phyloP scores from a whole-genome alignment of 1,139 yeast species.

The Dujonia santamariae region DNA sequence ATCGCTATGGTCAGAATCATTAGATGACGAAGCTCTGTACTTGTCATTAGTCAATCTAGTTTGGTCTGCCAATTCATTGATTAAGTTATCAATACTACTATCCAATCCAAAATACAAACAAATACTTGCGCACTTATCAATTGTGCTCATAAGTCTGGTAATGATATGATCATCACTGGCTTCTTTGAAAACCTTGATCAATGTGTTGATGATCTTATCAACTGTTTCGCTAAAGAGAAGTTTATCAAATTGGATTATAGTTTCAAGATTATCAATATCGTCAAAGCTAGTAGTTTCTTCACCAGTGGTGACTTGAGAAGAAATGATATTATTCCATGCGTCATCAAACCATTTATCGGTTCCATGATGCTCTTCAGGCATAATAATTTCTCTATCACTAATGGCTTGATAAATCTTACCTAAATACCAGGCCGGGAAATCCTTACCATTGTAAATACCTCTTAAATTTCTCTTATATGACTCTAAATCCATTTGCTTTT shows the following conservation, averaged over 20 bases:
- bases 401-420: slow-evolving; percentile 79
- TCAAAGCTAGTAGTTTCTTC: slow-evolving; percentile 14
- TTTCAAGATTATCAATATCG: slow-evolving; percentile 22
- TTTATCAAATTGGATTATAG: slow-evolving; percentile 56
- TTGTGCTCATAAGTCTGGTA: slow-evolving; percentile 79
- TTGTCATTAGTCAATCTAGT: slow-evolving; percentile 48
- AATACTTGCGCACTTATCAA: slow-evolving; percentile 79
- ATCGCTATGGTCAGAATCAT: slow-evolving; percentile 1
- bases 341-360: slow-evolving; percentile 89
- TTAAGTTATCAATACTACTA: slow-evolving; percentile 60
- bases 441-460: slow-evolving; percentile 73
- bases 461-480: slow-evolving; percentile 78
- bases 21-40: neutral
- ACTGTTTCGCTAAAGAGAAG: slow-evolving; percentile 65
- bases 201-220: slow-evolving; percentile 60
- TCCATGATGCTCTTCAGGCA: slow-evolving; percentile 97
- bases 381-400: slow-evolving; percentile 82
- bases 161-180: slow-evolving; percentile 91
- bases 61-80: slow-evolving; percentile 59
- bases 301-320: slow-evolving; percentile 25
- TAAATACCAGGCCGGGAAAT: slow-evolving; percentile 85
- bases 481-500: slow-evolving; percentile 82
- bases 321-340: slow-evolving; percentile 83
- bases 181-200: slow-evolving; percentile 74
- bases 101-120: slow-evolving; percentile 62